phyloP scores from a whole-genome alignment of 805 yeast genomes.

The Torulaspora franciscae region DNA sequence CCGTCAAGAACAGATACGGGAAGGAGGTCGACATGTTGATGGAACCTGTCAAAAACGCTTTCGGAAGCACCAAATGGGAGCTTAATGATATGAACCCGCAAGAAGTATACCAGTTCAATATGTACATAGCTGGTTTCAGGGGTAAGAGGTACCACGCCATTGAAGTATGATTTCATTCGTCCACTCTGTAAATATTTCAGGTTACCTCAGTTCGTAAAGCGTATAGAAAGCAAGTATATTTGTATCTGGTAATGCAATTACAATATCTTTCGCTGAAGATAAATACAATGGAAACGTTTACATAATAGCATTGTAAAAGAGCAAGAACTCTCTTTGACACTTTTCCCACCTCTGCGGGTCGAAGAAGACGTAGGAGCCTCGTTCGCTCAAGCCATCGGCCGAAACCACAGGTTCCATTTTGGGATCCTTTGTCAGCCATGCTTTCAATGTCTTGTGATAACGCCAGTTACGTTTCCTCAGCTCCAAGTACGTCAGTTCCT shows the following conservation, averaged over 20 bases:
- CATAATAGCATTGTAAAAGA: slow-evolving; percentile 60
- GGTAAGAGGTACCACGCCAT: slow-evolving; percentile 96
- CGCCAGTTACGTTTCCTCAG: slow-evolving; percentile 93
- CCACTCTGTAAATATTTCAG: slow-evolving; percentile 4
- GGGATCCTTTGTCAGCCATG: slow-evolving; percentile 95
- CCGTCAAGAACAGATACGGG: slow-evolving; percentile 60
- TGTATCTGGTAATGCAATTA: slow-evolving; percentile 6
- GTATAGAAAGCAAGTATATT: slow-evolving; percentile 3
- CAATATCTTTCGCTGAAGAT: neutral
- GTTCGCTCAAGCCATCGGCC: slow-evolving; percentile 68
- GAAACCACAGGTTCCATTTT: slow-evolving; percentile 81
- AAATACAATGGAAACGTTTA: slow-evolving; percentile 23
- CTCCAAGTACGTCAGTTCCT: slow-evolving; percentile 90
- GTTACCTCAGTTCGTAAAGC: neutral
- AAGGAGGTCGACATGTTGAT: slow-evolving; percentile 78
- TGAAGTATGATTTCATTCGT: slow-evolving; percentile 14
- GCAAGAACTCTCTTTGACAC: slow-evolving; percentile 65
- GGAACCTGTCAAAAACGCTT: slow-evolving; percentile 66
- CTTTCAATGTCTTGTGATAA: slow-evolving; percentile 89
- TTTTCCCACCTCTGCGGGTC: slow-evolving; percentile 96
- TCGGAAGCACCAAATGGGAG: slow-evolving; percentile 90
- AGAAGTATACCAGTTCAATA: slow-evolving; percentile 89
- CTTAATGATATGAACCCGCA: slow-evolving; percentile 88
- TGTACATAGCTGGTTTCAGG: slow-evolving; percentile 83
- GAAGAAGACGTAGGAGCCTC: slow-evolving; percentile 89